Percentiles rank a stretch among this genome's conserved stretches.
phyloP scores from a whole-genome alignment of 106 monocot genomes.

The Cymbidium sinense region DNA sequence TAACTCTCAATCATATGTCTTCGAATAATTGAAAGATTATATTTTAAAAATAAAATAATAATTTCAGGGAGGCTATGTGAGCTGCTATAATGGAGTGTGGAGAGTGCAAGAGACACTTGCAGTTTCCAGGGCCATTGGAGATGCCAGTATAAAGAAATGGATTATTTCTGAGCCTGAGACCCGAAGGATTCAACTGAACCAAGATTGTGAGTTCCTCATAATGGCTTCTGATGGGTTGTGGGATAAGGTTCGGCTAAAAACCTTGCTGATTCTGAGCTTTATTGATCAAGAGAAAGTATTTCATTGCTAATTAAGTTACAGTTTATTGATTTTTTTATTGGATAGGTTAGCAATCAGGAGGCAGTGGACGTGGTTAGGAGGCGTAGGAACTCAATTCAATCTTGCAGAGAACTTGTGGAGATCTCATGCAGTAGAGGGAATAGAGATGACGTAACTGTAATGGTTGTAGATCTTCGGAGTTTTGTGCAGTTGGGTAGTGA shows the following conservation, averaged over 20 bases:
- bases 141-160: constrained; percentile 50
- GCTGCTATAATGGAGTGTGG: constrained; percentile 56
- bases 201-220: constrained; percentile 42
- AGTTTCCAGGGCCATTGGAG: constrained; percentile 33
- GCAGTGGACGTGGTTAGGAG: constrained; percentile 51
- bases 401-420: constrained; percentile 56
- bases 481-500: constrained; percentile 13
- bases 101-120: constrained; percentile 64
- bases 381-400: constrained; percentile 12
- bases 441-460: constrained; percentile 72
- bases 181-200: constrained; percentile 12
- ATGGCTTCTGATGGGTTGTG: constrained; percentile 62
- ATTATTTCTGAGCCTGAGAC: constrained; percentile 55
- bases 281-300: too few relatives aligned
- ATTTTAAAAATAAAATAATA: too few relatives aligned
- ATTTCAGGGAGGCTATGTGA: constrained; percentile 76
- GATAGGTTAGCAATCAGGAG: constrained; percentile 61
- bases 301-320: not conserved
- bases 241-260: constrained; percentile 18
- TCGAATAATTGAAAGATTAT: too few relatives aligned
- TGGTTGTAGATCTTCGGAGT: constrained; percentile 60
- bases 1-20: too few relatives aligned
- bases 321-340: not conserved
- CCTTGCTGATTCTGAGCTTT: too few relatives aligned
- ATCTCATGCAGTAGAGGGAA: constrained; percentile 44